Percentiles rank a stretch among this genome's conserved stretches.
Evolutionary conservation across 169 alveolate genomes (phyloP).

Genomic region (Plasmodium coatneyi): DNA sequence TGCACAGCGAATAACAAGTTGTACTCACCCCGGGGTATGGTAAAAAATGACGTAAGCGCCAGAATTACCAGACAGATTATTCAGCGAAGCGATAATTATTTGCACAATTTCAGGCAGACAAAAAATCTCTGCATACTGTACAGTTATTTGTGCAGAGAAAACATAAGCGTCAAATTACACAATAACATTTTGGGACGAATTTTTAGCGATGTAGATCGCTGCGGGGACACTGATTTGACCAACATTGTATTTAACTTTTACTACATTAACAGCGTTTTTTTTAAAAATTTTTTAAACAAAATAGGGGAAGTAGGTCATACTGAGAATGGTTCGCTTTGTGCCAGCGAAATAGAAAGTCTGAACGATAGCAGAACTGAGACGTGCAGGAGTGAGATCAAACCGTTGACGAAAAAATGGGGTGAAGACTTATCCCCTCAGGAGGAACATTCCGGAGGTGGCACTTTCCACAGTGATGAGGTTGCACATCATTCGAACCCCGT

Average conservation of each 20-base stretch:
- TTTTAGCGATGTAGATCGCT: constrained; percentile 24
- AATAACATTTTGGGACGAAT: constrained; percentile 19
- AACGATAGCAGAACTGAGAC: neutral
- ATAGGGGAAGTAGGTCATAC: neutral
- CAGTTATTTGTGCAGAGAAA: constrained; percentile 64
- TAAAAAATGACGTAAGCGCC: neutral
- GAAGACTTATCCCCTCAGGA: neutral
- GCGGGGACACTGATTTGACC: constrained; percentile 61
- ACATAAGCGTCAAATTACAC: constrained; percentile 38
- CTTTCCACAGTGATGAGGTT: neutral
- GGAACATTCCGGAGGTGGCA: neutral
- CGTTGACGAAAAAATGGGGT: neutral
- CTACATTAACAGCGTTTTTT: constrained; percentile 58
- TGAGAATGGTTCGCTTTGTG: neutral
- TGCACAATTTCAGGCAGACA: constrained; percentile 44
- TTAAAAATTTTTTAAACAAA: constrained; percentile 38
- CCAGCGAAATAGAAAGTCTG: neutral
- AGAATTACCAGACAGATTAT: constrained; percentile 22
- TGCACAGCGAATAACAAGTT: constrained; percentile 42
- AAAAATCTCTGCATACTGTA: constrained; percentile 60
- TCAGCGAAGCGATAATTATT: constrained; percentile 37
- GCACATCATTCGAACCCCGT: neutral
- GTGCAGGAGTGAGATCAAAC: neutral
- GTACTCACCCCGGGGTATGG: neutral
- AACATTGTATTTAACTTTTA: constrained; percentile 51